Base-by-base conservation (phyloP, 2,329 filamentous ascomycete genomes). In the Talaromyces rugulosus region DNA sequence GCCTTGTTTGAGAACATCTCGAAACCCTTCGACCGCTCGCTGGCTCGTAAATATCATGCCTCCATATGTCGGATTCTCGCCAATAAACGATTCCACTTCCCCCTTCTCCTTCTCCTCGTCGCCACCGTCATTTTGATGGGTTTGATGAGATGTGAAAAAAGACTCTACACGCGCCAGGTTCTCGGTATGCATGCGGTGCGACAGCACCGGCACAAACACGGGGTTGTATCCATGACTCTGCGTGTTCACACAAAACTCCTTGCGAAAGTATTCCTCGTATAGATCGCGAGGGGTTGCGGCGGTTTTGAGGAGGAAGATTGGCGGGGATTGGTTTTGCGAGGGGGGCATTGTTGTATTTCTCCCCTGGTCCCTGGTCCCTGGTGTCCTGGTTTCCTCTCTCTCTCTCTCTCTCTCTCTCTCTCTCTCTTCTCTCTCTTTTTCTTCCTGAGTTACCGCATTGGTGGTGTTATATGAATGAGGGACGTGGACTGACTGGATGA, bases 21-120 rank as follows among this genome's bases (percentile, higher is more conserved):
- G 58, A 64, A 81, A 79, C 0, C 72, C 80, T 61, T 82, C 80
- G 1, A 81, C 80, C 3, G 80, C 78, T 36, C 80, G 70, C 66
- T 82, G 80, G 61, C 78, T 80, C 12, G 80, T 82, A 65, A 82
- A 81, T 61, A 82, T 80, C 55, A 82, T 65, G 1, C 80, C 80
- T 30, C 80, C 80, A 66, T 81, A 82, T 65, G 68, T 58, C 12
- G 14, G 23, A 30, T 58, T 50, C 34, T 59, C 47, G 4, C 51
- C 18, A 5, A 31, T 33, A 36, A n/a, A 33, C 27, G 27, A 36
- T 4, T 36, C 7, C 23, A 30, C 12, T 78, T 67, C 42, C 66
- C 63, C 30, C 5, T 14, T 18, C 23, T 34, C 33, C 7, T 56
- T 14, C 30, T 36, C 12, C 8, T 42, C 27, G 47, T 18, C 14